Evolutionary conservation across 2,329 filamentous ascomycete species (phyloP).

Genomic region (Penicillium sumatraense): DNA sequence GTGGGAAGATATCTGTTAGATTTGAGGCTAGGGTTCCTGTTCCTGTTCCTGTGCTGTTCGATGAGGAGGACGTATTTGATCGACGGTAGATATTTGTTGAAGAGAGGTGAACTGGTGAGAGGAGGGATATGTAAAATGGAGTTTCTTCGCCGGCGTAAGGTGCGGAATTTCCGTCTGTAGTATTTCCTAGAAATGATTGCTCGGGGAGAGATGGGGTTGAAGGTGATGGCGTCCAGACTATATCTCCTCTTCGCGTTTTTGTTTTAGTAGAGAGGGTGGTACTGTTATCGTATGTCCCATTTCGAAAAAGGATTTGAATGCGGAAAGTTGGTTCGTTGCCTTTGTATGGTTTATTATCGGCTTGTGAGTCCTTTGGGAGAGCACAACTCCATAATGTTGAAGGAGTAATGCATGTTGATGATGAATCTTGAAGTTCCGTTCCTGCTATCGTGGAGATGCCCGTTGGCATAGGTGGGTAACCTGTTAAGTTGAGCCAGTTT

Average conservation of each 20-base stretch:
- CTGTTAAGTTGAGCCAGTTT: constrained; percentile 81
- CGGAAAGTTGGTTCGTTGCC: constrained; percentile 77
- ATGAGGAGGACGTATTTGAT: constrained; percentile 20
- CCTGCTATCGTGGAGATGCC: constrained; percentile 79
- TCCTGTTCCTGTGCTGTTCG: too few species aligned
- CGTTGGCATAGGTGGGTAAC: constrained; percentile 83
- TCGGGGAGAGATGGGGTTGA: constrained; percentile 64
- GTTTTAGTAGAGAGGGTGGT: constrained; percentile 59
- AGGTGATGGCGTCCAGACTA: constrained; percentile 50
- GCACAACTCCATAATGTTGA: constrained; percentile 84
- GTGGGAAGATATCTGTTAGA: constrained; percentile 62
- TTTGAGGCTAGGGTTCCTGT: too few species aligned
- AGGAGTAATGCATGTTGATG: constrained; percentile 71
- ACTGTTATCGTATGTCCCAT: constrained; percentile 63
- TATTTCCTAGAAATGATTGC: constrained; percentile 80
- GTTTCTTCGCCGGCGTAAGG: constrained; percentile 84
- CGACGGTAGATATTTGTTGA: constrained; percentile 48
- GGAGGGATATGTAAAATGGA: constrained; percentile 82
- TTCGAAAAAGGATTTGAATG: constrained; percentile 70
- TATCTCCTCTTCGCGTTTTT: constrained; percentile 36
- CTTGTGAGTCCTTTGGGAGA: constrained; percentile 77
- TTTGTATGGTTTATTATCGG: constrained; percentile 64
- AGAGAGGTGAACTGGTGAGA: constrained; percentile 49
- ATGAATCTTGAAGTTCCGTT: constrained; percentile 67
- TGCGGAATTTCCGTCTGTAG: constrained; percentile 73